Conservation (phyloP, 2,329 filamentous ascomycete species). For the Nemania sp. region DNA sequence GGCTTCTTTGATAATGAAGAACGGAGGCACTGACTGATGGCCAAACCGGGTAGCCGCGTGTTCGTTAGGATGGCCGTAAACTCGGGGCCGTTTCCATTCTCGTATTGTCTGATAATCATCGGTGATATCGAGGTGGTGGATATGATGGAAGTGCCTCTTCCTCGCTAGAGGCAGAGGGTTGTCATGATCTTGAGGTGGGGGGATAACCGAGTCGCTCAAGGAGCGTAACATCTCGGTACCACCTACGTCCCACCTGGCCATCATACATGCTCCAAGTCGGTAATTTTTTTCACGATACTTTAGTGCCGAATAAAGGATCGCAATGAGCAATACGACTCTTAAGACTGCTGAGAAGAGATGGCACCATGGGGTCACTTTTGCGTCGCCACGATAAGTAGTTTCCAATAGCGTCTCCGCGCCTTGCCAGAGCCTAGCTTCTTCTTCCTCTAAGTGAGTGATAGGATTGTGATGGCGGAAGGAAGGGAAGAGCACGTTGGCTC, state of each 20-base stretch:
- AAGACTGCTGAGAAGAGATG: conserved; percentile 17
- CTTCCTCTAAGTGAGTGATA: conserved; percentile 17
- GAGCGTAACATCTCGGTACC: conserved; percentile 52
- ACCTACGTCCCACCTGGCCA: conserved; percentile 52
- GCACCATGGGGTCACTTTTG: conserved; percentile 3
- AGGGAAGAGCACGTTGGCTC: conserved; percentile 18
- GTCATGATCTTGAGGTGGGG: conserved; percentile 36
- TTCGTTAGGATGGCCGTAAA: conserved; percentile 38
- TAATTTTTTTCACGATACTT: conserved; percentile 34
- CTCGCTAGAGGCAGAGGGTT: conserved; percentile 50
- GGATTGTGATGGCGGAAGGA: conserved; percentile 2
- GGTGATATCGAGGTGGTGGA: conserved; percentile 49
- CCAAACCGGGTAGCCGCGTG: conserved; percentile 37
- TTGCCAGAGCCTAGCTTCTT: neutral
- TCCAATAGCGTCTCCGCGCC: conserved; percentile 10
- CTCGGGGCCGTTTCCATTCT: conserved; percentile 49
- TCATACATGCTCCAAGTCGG: conserved; percentile 51
- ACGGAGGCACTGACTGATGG: conserved; percentile 44
- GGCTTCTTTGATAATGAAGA: conserved; percentile 52
- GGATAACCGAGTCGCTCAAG: conserved; percentile 50
- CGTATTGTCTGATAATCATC: conserved; percentile 55
- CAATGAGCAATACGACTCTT: conserved; percentile 26
- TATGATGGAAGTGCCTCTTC: conserved; percentile 56
- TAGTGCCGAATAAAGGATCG: conserved; percentile 12
- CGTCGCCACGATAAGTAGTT: conserved; percentile 10